phyloP scores from a whole-genome alignment of 1,284 basidiomycete genomes.

The Inonotus obliquus region DNA sequence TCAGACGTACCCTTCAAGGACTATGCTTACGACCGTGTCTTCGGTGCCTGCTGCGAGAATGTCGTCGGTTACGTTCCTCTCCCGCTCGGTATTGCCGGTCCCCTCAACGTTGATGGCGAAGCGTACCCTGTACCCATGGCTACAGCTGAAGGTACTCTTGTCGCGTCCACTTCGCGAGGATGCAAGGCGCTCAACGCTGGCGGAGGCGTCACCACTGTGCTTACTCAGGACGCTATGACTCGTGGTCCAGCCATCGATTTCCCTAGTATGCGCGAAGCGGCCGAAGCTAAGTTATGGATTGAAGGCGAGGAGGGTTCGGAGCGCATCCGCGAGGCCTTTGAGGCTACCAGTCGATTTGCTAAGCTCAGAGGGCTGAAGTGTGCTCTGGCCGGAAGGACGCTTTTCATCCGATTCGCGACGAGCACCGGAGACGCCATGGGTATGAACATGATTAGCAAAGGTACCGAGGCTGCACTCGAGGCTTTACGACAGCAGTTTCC shows the following conservation, averaged over 20 bases:
- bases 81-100: conserved; percentile 95
- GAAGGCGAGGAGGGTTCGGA: conserved; percentile 80
- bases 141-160: conserved; percentile 96
- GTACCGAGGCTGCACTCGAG: conserved; percentile 91
- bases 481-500: conserved; percentile 82
- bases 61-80: conserved; percentile 97
- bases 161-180: conserved; percentile 95
- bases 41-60: conserved; percentile 99
- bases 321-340: conserved; percentile 83
- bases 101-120: conserved; percentile 87
- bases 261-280: conserved; percentile 77
- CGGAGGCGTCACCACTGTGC: conserved; percentile 92
- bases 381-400: conserved; percentile 84
- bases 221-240: conserved; percentile 96
- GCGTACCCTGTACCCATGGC: conserved; percentile 96
- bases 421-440: conserved; percentile 99
- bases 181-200: conserved; percentile 97
- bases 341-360: conserved; percentile 91
- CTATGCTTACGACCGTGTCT: conserved; percentile 93
- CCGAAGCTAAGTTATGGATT: conserved; percentile 85
- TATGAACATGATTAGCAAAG: conserved; percentile 99
- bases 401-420: conserved; percentile 95
- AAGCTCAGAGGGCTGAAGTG: conserved; percentile 80
- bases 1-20: conserved; percentile 80
- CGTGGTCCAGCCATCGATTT: conserved; percentile 98